Percentiles rank a stretch among this genome's conserved stretches.
Evolutionary conservation across 257 asterid species (phyloP).

Genomic region (Anisodus tanguticus): DNA sequence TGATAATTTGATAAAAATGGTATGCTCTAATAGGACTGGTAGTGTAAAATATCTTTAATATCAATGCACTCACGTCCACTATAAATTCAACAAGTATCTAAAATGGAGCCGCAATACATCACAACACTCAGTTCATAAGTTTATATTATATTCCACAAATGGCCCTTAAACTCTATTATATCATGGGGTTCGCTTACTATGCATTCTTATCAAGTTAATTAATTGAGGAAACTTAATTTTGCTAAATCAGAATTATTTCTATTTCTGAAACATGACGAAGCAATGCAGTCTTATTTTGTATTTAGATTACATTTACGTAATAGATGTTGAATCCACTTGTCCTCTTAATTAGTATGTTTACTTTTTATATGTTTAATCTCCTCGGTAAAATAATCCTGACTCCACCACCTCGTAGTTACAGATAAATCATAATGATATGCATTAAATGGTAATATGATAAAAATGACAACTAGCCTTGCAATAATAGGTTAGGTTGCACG

Average conservation of each 20-base stretch:
- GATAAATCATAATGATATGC: no score
- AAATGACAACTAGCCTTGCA: no score
- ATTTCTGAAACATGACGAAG: constrained; percentile 8
- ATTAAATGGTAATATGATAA: no score
- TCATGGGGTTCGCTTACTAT: neutral
- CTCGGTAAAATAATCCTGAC: no score
- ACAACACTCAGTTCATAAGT: neutral
- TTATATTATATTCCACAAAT: neutral
- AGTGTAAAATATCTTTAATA: no score
- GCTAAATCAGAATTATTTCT: neutral
- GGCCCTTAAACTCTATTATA: neutral
- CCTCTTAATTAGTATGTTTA: no score
- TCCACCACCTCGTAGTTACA: no score
- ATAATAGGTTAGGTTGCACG: no score
- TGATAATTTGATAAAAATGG: no score
- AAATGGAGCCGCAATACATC: constrained; percentile 17
- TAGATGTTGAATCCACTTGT: no score
- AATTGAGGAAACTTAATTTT: neutral
- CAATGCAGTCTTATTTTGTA: neutral
- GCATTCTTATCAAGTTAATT: neutral
- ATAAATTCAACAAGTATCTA: neutral
- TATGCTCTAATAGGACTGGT: no score
- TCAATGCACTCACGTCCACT: constrained; percentile 1
- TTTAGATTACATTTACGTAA: neutral
- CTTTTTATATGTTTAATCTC: no score